Percentiles rank a stretch among this genome's conserved stretches.
phyloP scores from a whole-genome alignment of 108 stramenopile genomes.

The Pseudonitzschia pungens region DNA sequence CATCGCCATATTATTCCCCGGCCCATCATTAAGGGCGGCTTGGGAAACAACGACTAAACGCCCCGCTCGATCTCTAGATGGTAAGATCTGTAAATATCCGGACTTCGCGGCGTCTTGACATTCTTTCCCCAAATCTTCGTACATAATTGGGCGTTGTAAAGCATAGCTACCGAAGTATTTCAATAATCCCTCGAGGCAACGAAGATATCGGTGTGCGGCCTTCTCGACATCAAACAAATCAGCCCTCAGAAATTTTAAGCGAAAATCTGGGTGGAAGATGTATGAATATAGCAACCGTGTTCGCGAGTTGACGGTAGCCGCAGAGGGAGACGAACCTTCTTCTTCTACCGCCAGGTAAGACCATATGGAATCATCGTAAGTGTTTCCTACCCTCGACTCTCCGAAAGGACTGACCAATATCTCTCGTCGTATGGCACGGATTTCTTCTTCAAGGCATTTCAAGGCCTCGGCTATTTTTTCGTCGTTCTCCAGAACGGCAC shows the following conservation, averaged over 20 bases:
- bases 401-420: not conserved
- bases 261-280: conserved; percentile 23
- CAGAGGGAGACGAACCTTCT: not conserved
- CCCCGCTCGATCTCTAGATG: conserved; percentile 27
- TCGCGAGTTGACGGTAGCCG: not conserved
- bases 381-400: not conserved
- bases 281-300: conserved; percentile 7
- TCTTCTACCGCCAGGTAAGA: not conserved
- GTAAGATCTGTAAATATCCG: conserved; percentile 24
- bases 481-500: not conserved
- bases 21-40: not conserved
- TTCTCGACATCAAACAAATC: conserved; percentile 37
- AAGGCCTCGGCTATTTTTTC: not conserved
- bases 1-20: not conserved
- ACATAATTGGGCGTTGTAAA: conserved; percentile 19
- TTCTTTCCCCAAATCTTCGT: conserved; percentile 28
- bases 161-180: conserved; percentile 32
- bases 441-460: conserved; percentile 1
- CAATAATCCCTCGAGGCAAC: conserved; percentile 34
- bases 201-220: conserved; percentile 32
- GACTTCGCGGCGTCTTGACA: conserved; percentile 1
- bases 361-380: conserved; percentile 8
- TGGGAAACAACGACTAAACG: conserved; percentile 20
- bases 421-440: conserved; percentile 6
- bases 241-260: conserved; percentile 42